Evolutionary conservation across 306 rosid genomes (phyloP).

Genomic region (Castanospermum australe): DNA sequence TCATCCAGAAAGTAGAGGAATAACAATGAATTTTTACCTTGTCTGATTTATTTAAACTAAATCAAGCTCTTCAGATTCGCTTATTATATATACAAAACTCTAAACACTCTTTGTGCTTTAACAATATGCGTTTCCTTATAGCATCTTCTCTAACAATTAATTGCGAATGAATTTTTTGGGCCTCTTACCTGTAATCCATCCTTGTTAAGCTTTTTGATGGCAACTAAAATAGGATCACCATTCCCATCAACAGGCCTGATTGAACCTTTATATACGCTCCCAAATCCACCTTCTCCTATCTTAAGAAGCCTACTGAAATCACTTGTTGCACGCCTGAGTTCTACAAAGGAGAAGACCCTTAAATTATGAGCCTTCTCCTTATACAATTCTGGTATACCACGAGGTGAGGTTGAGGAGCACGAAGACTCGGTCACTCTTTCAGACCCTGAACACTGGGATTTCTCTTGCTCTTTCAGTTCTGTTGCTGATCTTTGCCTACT

Average conservation of each 20-base stretch:
- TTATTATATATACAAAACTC: not conserved
- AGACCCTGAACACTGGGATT: constrained; percentile 37
- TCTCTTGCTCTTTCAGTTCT: constrained; percentile 38
- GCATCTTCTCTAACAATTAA: not conserved
- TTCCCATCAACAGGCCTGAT: constrained; percentile 47
- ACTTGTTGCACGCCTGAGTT: constrained; percentile 52
- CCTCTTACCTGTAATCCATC: constrained; percentile 62
- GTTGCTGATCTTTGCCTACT: constrained; percentile 64
- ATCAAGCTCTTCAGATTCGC: not conserved
- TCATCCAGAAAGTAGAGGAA: not conserved
- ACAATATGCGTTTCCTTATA: not conserved
- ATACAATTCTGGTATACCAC: constrained; percentile 56
- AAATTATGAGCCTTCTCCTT: constrained; percentile 62
- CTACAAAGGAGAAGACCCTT: constrained; percentile 45
- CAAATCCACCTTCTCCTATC: constrained; percentile 78
- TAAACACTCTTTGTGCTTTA: not conserved
- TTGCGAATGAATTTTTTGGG: not conserved
- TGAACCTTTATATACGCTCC: constrained; percentile 62
- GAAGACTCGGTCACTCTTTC: constrained; percentile 40
- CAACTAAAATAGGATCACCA: constrained; percentile 43
- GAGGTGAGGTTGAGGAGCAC: constrained; percentile 44
- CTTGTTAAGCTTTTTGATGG: constrained; percentile 56
- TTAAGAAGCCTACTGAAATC: constrained; percentile 50
- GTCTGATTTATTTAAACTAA: not conserved
- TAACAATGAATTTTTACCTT: not conserved